Base-by-base conservation (phyloP, 2,329 filamentous ascomycete genomes). In the Pseudohalonectria lignicola region DNA sequence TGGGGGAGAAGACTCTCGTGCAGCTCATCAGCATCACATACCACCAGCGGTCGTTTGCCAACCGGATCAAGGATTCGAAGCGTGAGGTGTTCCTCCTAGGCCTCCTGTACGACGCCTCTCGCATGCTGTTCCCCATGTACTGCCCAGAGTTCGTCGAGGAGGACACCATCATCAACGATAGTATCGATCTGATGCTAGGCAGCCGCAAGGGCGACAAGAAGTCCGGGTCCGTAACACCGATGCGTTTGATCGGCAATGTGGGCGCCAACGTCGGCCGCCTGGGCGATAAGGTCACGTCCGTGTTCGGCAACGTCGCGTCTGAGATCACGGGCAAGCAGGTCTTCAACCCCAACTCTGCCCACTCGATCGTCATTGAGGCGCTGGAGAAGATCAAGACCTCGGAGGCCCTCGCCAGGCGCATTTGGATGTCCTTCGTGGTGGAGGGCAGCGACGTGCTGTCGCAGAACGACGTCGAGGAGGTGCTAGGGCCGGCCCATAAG, bases 401-500 rank as follows among this genome's bases (percentile, higher is more conserved):
- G 0, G 88, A 96, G 56, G 92, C 92, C n/a, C 66, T 96, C 41
- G 88, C 86, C n/a, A 82, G 78, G 48, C 82, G 92, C 52, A 81
- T 96, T 45, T 96, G 92, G 92, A 94, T 95, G 86, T 95, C 88
- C 1, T 94, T 95, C 54, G 92, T 94, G 2, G 77, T 92, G 4
- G 90, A 96, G 59, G 87, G 86, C 49, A 79, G 79, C 41, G 86
- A 95, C 30, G 67, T 80, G 1, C 68, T 98, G 8, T 85, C 74
- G 47, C 60, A 74, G 8, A 86, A 94, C 4, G 92, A 98, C 54
- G 72, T 98, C 28, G 56, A 79, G 21, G 90, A 96, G 55, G 90
- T 96, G 9, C 79, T 98, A 42, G 90, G 90, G 2, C 64, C 74
- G 1, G 74, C 75, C 5, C 79, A 82, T 50, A 76, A 77, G 44